A percentile compares a stretch with the other conserved stretches of the same genome.
phyloP scores from a whole-genome alignment of 352 stramenopile genomes.

The Hyaloperonospora arabidopsidis region DNA sequence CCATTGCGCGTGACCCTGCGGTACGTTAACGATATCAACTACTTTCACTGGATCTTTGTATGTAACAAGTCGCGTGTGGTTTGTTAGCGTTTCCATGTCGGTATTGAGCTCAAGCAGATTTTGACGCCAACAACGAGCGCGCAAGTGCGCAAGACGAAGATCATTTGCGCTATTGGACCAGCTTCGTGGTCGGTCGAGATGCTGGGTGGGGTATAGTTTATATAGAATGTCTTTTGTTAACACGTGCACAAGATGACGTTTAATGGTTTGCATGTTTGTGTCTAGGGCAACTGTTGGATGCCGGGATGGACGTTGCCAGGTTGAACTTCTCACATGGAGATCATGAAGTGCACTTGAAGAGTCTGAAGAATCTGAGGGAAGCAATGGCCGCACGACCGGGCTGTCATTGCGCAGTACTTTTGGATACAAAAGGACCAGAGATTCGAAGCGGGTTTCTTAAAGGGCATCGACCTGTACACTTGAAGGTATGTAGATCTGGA shows the following conservation, averaged over 20 bases:
- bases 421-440: constrained; percentile 97
- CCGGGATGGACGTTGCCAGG: constrained; percentile 96
- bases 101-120: constrained; percentile 66
- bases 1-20: constrained; percentile 30
- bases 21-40: constrained; percentile 14
- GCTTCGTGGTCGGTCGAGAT: constrained; percentile 93
- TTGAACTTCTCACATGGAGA: constrained; percentile 99
- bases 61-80: background rate
- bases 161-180: constrained; percentile 98
- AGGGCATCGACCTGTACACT: constrained; percentile 54
- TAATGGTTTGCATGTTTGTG: background rate
- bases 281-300: constrained; percentile 59
- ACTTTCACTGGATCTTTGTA: background rate
- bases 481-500: constrained; percentile 33
- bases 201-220: constrained; percentile 62
- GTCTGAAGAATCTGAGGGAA: constrained; percentile 85
- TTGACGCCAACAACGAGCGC: constrained; percentile 35
- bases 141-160: constrained; percentile 92
- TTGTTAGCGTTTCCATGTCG: constrained; percentile 57
- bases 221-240: background rate
- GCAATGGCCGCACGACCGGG: constrained; percentile 59
- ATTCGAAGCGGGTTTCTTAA: constrained; percentile 89
- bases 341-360: constrained; percentile 87
- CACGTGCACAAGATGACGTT: background rate
- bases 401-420: constrained; percentile 87